Conservation (phyloP, 1,284 basidiomycete genomes). For the Porogramme epimiltina region DNA sequence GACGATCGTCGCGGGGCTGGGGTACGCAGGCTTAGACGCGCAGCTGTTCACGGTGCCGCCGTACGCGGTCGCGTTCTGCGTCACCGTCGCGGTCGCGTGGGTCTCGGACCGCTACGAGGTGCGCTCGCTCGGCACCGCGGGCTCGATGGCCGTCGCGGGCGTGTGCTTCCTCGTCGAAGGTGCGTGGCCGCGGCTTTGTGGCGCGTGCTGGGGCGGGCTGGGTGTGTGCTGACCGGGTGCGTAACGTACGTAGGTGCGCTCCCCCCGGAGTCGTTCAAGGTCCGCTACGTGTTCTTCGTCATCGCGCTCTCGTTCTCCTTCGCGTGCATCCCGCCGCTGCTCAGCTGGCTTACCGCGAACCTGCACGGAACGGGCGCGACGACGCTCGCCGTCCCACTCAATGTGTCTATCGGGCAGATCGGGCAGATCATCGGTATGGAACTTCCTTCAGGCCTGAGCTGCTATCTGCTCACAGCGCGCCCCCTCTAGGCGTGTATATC, state of each 20-base stretch:
- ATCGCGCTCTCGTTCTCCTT: conserved; percentile 38
- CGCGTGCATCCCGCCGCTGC: conserved; percentile 36
- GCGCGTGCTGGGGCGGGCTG: no score
- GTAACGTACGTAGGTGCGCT: conserved; percentile 33
- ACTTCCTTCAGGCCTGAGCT: no score
- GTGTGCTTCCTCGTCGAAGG: conserved; percentile 23
- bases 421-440: conserved; percentile 40
- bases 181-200: not conserved
- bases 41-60: conserved; percentile 63
- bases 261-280: conserved; percentile 31
- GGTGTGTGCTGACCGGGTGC: no score
- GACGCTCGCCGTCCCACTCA: conserved; percentile 39
- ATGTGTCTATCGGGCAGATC: conserved; percentile 37
- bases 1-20: conserved; percentile 42
- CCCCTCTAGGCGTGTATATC: conserved; percentile 40
- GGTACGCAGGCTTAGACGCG: conserved; percentile 45
- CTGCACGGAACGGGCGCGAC: conserved; percentile 33
- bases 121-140: conserved; percentile 15
- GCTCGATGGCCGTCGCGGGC: conserved; percentile 19
- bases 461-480: no score
- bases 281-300: conserved; percentile 39
- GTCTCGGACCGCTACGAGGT: conserved; percentile 23
- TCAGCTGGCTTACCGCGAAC: conserved; percentile 42
- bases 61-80: conserved; percentile 42
- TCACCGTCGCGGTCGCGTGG: conserved; percentile 29